A percentile compares a stretch with the other conserved stretches of the same genome.
These are phyloP conservation scores for cucumber (Cucumis sativus) DNA, from an alignment of 306 rosid species.

Conservation along the genomic window DNA sequence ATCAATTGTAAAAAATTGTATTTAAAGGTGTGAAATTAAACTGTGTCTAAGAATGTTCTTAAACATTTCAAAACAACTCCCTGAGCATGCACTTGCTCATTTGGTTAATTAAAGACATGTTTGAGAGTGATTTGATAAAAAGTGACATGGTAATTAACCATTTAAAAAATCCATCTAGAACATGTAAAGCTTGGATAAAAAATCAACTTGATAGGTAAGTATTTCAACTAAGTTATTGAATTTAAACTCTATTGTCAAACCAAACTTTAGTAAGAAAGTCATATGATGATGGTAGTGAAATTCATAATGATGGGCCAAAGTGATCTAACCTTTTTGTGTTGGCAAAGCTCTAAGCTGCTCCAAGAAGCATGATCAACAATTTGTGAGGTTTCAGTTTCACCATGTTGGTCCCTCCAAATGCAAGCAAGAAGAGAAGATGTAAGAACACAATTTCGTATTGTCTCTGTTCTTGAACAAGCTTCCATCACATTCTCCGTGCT, in stretches of 20 bases:
- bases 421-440: conserved; percentile 85
- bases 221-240: not conserved
- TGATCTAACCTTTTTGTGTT: conserved; percentile 43
- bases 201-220: not conserved
- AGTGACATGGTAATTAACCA: too few relatives aligned
- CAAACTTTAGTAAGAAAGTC: not conserved
- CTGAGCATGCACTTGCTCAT: too few relatives aligned
- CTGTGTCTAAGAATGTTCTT: too few relatives aligned
- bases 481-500: conserved; percentile 64
- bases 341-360: conserved; percentile 62
- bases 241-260: not conserved
- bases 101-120: too few relatives aligned
- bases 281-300: not conserved
- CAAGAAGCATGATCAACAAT: conserved; percentile 46
- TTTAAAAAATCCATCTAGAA: too few relatives aligned
- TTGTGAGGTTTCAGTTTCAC: conserved; percentile 7
- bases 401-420: conserved; percentile 37
- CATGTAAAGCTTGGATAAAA: too few relatives aligned
- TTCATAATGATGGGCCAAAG: not conserved
- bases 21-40: too few relatives aligned
- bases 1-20: too few relatives aligned
- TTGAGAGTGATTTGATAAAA: too few relatives aligned
- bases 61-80: too few relatives aligned
- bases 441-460: conserved; percentile 58
- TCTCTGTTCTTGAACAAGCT: conserved; percentile 63